Base-by-base conservation (phyloP, 2,329 filamentous ascomycete species). In the Ceratocystis albifundus region DNA sequence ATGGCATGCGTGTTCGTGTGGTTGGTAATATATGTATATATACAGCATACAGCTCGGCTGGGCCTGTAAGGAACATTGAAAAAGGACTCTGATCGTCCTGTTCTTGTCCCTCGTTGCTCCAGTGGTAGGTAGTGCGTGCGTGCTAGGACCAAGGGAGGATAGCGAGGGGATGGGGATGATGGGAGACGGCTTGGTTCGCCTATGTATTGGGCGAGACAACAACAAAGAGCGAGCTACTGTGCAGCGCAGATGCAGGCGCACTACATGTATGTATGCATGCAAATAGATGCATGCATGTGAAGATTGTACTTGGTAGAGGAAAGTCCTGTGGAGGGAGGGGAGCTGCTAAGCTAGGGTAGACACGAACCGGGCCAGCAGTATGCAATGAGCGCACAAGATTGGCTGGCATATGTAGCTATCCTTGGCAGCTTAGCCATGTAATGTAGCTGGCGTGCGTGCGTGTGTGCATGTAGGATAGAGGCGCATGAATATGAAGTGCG, bases 341-440 rank as follows among this genome's bases (percentile, higher is more conserved):
- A 32, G 30, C 30, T 32, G 30, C 30, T 32, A 7, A 32, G 30
- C 30, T 32, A 7, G 7, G 30, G 30, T 6, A 32, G 30, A 32
- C 30, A 32, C 30, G 6, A 6, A 4, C 36, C 36, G 36, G 36
- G 36, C 36, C 10, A 12, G 36, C 10, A 41, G 12, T 41, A 15
- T 41, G 10, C 36, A 41, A 15, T 41, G 36, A 41, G 36, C 12
- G 36, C 46, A 48, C 46, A 8, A 48, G 28, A 57, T 12, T 15
- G 53, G 15, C 10, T 25, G 48, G 48, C 53, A 30, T 8, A 36
- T 59, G 55, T 59, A 59, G 55, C 55, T 59, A 59, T 59, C 55
- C 55, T 59, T 36, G 17, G 55, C 15, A 55, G 50, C 6, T 15
- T 15, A 20, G 25, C 25, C 20, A 53, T 15, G 10, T 22, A 8